Base-by-base conservation (phyloP, 345 rosid species). In the sweet orange (Citrus sinensis) region DNA sequence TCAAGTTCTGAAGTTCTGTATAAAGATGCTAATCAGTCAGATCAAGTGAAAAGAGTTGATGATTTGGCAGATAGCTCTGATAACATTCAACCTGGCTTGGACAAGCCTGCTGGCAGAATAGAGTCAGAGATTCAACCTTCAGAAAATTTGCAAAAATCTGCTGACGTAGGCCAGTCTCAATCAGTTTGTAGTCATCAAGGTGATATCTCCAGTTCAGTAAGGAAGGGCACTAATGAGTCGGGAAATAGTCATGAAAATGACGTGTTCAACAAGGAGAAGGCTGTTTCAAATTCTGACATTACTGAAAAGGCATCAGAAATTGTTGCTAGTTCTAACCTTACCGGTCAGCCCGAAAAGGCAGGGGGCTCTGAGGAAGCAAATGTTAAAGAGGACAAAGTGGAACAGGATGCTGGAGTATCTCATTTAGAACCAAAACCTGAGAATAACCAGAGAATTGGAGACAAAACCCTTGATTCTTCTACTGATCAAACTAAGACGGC, bases 401-500 rank as follows among this genome's bases (percentile, higher is more conserved):
- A 85, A 37, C 82, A 73, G 78, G 89, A 79, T 79, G 86, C 72
- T 78, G 85, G 75, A 76, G 51, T 24, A 81, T 80, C 85, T 49
- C 84, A 37, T 70, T 34, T 25, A 81, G 89, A 88, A 80, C 73
- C 54, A 49, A 83, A 80, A 67, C 85, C 70, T 49, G 93, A 85
- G 56, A 67, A 29, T 34, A 81, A 30, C 74, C 82, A 75, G 75
- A 89, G 73, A 76, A 87, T 67, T 79, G 87, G 82, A 79, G 96
- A 89, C 81, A 85, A 84, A 80, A 76, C 68, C 70, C 19, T 51
- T 56, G 88, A 84, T 78, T 80, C 87, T 83, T 65, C 84, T 37
- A 73, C 80, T 55, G 91, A 91, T 73, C 89, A 87, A 80, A 80
- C 82, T 82, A 86, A 83, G 81, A 84, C 51, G 66, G 75, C 82